Base-by-base conservation (phyloP, 2,329 filamentous ascomycete species). In the Penicillium occitanis region DNA sequence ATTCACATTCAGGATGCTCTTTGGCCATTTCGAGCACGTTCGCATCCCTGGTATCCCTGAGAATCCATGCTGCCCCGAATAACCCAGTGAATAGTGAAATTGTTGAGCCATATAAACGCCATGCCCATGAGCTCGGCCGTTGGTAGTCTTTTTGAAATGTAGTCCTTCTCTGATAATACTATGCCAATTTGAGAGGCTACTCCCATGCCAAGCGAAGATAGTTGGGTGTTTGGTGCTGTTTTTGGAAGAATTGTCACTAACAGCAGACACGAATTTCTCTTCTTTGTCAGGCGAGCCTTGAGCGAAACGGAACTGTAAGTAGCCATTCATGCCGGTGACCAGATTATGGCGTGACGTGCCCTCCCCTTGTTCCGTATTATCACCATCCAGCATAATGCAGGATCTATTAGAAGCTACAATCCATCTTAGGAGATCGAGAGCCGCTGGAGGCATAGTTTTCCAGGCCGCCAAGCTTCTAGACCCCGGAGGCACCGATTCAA, bases 271-370 rank as follows among this genome's bases (percentile, higher is more conserved):
- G 73, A 97, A 97, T 1, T 87, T 84, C 40, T 89, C 82, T 74
- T 97, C 93, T 72, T 93, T 96, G 72, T 96, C 92, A 0, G 92
- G 92, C 0, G 92, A 90, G 8, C 93, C 93, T 81, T 96, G 94
- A 0, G 90, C 89, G 71, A 97, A 92, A 33, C 91, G 86, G 72
- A 97, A 97, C 75, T 97, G 93, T 65, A 91, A 82, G 84, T 88
- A 94, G 2, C 78, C 81, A 0, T 82, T 72, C 80, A 94, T 87
- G 0, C 89, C 89, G 28, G 80, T 80, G 2, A 95, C 84, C 11
- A 82, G 83, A 68, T 88, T 83, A 42, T 81, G 79, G 37, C 69
- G 68, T 25, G 73, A 46, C 7, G 68, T 57, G 35, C 14, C 8
- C 19, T 30, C 7, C 28, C 22, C 1, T 58, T 25, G 25, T 62